Evolutionary conservation across 805 yeast genomes (phyloP).

Genomic region (Candida sithepensis): DNA sequence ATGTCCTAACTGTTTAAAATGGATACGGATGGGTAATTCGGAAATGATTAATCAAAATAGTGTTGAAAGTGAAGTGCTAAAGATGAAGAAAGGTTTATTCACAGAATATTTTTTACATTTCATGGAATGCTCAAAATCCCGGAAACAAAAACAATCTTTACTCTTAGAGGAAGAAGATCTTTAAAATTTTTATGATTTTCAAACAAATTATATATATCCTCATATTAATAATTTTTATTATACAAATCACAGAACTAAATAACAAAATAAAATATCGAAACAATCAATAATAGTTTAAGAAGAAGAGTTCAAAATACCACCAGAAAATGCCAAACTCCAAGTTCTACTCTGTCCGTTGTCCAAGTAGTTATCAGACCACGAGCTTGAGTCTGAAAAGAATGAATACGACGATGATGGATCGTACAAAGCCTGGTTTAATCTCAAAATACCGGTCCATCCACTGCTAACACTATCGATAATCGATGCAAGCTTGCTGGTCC

Average conservation of each 20-base stretch:
- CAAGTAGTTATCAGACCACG: constrained; percentile 52
- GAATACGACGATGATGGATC: constrained; percentile 63
- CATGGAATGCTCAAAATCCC: constrained; percentile 11
- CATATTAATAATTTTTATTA: background rate
- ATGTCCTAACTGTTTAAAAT: constrained; percentile 21
- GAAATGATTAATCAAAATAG: constrained; percentile 3
- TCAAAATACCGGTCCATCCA: constrained; percentile 73
- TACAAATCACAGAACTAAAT: background rate
- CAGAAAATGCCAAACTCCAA: constrained; percentile 81
- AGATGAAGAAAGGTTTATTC: constrained; percentile 14
- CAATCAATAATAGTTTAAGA: background rate
- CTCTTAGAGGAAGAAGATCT: no score
- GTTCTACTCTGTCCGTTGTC: constrained; percentile 86
- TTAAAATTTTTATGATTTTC: background rate
- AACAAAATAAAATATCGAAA: background rate
- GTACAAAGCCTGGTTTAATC: constrained; percentile 68
- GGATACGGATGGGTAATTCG: constrained; percentile 21
- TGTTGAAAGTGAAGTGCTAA: background rate
- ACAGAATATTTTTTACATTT: constrained; percentile 24
- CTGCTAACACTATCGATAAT: constrained; percentile 49
- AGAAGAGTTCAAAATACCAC: constrained; percentile 35
- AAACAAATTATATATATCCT: background rate
- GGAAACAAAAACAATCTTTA: background rate
- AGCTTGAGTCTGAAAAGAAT: constrained; percentile 49
- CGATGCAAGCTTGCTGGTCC: constrained; percentile 46